These are phyloP conservation scores for Triangularia verruculosa DNA, from an alignment of 2,329 filamentous ascomycete genomes.

Conservation along the genomic window DNA sequence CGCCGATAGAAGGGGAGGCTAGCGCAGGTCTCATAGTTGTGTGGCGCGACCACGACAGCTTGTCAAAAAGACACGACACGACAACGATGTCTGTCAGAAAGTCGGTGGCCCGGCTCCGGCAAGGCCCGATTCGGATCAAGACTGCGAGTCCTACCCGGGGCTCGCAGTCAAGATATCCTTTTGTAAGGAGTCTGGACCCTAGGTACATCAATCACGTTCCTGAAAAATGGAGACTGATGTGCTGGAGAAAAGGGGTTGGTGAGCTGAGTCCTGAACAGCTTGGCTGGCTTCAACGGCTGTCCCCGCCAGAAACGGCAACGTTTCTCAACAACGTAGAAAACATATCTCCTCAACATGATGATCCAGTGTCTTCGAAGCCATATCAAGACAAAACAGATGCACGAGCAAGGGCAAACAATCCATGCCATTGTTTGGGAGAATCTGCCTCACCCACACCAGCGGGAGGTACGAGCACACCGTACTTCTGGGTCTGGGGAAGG, in stretches of 20 bases:
- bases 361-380: too few species aligned
- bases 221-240: neutral
- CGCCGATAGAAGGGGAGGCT: conserved; percentile 8
- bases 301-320: neutral
- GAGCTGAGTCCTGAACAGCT: neutral
- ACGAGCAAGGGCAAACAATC: too few species aligned
- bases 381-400: neutral
- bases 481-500: neutral
- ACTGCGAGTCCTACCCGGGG: neutral
- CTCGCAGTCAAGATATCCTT: neutral
- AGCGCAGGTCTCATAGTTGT: neutral
- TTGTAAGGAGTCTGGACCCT: neutral
- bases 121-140: neutral
- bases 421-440: neutral
- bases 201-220: neutral
- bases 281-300: neutral
- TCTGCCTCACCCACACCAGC: neutral
- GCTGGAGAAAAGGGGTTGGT: neutral
- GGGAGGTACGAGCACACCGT: too few species aligned
- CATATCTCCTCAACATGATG: neutral
- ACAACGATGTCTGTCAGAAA: neutral
- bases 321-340: neutral
- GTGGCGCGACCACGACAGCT: neutral
- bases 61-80: neutral
- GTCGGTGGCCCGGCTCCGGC: neutral